Percentiles rank a stretch among this genome's conserved stretches.
These are phyloP conservation scores for Exophiala mesophila DNA, from an alignment of 2,329 filamentous ascomycete genomes.

Conservation along the genomic window DNA sequence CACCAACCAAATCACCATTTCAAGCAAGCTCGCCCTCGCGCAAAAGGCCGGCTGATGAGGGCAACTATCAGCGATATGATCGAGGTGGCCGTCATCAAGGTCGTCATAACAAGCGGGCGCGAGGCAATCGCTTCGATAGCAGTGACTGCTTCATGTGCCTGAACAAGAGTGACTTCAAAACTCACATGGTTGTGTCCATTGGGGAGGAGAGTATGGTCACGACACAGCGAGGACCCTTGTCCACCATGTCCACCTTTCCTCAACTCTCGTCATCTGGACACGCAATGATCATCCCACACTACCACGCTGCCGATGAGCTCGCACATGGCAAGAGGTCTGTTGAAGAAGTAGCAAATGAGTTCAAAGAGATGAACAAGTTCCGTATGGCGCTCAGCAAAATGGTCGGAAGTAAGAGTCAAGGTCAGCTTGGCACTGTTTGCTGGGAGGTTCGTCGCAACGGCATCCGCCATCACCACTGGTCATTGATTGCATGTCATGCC, in stretches of 20 bases:
- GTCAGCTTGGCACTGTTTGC: constrained; percentile 72
- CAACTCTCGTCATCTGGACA: constrained; percentile 74
- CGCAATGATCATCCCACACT: constrained; percentile 83
- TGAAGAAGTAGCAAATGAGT: constrained; percentile 55
- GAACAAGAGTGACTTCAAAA: constrained; percentile 75
- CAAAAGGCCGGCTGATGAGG: constrained; percentile 48
- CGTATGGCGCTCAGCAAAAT: constrained; percentile 72
- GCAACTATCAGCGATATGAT: constrained; percentile 25
- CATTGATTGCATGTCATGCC: constrained; percentile 72
- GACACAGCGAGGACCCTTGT: constrained; percentile 84
- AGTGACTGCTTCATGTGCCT: constrained; percentile 93
- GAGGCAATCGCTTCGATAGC: constrained; percentile 46
- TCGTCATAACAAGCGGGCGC: constrained; percentile 44
- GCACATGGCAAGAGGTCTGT: constrained; percentile 60
- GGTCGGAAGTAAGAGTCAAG: constrained; percentile 47
- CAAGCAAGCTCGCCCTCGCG: constrained; percentile 37
- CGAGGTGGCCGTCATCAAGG: constrained; percentile 38
- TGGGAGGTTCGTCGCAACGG: constrained; percentile 83
- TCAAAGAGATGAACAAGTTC: constrained; percentile 78
- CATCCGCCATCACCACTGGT: constrained; percentile 90
- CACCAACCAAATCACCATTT: constrained; percentile 71
- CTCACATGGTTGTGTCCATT: constrained; percentile 85
- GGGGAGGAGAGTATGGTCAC: constrained; percentile 84
- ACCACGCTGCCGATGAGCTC: constrained; percentile 56
- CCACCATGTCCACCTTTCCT: constrained; percentile 65